Evolutionary conservation across 257 asterid genomes (phyloP), one percentile per base, ranked within the genome.

Genomic region (Cruciata laevipes): DNA sequence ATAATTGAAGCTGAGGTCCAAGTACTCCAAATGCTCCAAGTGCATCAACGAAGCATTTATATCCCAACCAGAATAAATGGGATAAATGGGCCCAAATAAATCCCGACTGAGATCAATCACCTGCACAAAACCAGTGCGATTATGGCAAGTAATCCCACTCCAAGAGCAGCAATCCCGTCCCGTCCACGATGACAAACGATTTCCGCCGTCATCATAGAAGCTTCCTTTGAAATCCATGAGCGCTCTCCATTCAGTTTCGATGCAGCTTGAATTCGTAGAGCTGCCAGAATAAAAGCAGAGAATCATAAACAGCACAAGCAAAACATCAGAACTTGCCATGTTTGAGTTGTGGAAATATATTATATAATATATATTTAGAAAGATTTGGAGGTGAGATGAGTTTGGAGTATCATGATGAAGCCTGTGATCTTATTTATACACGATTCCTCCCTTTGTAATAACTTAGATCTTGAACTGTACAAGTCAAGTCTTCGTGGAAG

Each of bases 31-130:
- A 37, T 69, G 25, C 47, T 49, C 40, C 37, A 77, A 61, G 37
- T 56, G 25, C 17, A 77, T 60, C 20, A 77, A 53, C 40, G 74
- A 58, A 27, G 77, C 73, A 65, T 53, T 74, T 49, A 77, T 69
- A 38, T 37, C 0, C 42, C 17, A 17, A n/a, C n/a, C n/a, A n/a
- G n/a, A n/a, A n/a, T n/a, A n/a, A n/a, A n/a, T n/a, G n/a, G n/a
- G n/a, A n/a, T n/a, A n/a, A n/a, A n/a, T n/a, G n/a, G n/a, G n/a
- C n/a, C n/a, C n/a, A n/a, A n/a, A n/a, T n/a, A n/a, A n/a, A n/a
- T n/a, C n/a, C n/a, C n/a, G n/a, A n/a, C n/a, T n/a, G n/a, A 64
- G 74, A 3, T 71, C 76, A 77, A 47, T 40, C 58, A 7, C 61
- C 37, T 60, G 30, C n/a, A 73, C 23, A 24, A 61, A 52, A 6